Evolutionary conservation across 1,284 basidiomycete species (phyloP), one percentile per base, ranked within the genome.

Genomic region (Melampsora larici-populina): DNA sequence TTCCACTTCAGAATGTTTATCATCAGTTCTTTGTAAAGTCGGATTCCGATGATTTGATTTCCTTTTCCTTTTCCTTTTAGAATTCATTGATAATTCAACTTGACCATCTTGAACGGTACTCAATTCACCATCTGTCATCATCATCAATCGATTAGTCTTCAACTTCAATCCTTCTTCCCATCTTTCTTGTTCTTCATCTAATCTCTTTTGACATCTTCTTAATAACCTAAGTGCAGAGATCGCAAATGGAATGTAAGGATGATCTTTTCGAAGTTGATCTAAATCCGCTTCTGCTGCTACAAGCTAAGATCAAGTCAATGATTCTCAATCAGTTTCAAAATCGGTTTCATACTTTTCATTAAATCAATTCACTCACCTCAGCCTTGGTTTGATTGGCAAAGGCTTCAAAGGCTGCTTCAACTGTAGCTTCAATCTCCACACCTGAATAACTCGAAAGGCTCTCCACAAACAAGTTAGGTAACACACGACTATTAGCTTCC

Each of bases 401-500:
- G 18, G 65, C 66, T 15, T 76, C 73, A 36, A 76, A 76, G 26
- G 48, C 29, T 33, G 51, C 31, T 18, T 76, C 73, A 2, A 58
- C 49, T n/a, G 67, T 24, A 9, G 36, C 0, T 8, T 64, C 62
- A 7, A 76, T 64, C 33, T 67, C 26, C 21, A 76, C 24, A 11
- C 73, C 73, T 21, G 73, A 76, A 48, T 76, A 76, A 26, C 65
- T 76, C 1, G 66, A 76, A 36, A 76, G 36, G 29, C 29, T 68
- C 62, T 76, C 73, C n/a, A 76, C 73, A 58, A 76, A 76, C 0
- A 76, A 65, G 29, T 68, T 76, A 17, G 73, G 73, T 0, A 76
- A 33, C 31, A 76, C 73, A 36, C 64, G 66, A 17, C 51, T 67
- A 26, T 76, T 66, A 24, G 73, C 73, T 51, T 76, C 66, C 55